phyloP scores from a whole-genome alignment of 176 grass and related monocot genomes.

The Calamus simplicifolius region DNA sequence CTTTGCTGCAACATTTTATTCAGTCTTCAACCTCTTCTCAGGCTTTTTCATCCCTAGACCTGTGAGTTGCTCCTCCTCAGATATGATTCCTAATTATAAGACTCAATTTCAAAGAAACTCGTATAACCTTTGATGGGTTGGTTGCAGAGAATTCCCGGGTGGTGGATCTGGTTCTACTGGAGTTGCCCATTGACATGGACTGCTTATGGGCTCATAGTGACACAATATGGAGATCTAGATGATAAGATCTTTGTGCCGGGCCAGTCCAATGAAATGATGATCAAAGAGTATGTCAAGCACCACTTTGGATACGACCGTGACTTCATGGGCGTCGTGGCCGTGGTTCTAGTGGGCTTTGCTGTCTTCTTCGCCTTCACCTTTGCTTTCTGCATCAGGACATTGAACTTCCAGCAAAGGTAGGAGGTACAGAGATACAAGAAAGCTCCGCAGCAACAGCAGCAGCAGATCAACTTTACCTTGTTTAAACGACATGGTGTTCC shows the following conservation, averaged over 20 bases:
- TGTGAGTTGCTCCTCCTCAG: conserved; percentile 35
- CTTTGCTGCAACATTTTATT: conserved; percentile 85
- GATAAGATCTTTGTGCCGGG: conserved; percentile 39
- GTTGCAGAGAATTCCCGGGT: conserved; percentile 80
- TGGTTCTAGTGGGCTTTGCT: conserved; percentile 59
- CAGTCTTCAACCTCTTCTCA: conserved; percentile 96
- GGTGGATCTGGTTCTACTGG: conserved; percentile 99
- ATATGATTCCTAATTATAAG: too few species aligned
- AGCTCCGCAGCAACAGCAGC: not conserved
- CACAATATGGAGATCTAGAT: conserved; percentile 81
- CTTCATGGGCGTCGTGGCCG: conserved; percentile 69
- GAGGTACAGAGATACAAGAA: not conserved
- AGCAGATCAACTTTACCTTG: not conserved
- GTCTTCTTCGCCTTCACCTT: conserved; percentile 86
- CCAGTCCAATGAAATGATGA: not conserved
- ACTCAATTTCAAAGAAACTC: not conserved
- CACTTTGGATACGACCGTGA: conserved; percentile 65
- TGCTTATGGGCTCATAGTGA: conserved; percentile 92
- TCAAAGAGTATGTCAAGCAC: conserved; percentile 64
- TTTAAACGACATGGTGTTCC: too few species aligned
- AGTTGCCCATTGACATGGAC: conserved; percentile 95
- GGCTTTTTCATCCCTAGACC: conserved; percentile 95
- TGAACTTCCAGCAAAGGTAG: conserved; percentile 94
- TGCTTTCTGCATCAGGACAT: conserved; percentile 73
- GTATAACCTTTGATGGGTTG: conserved; percentile 15